Conservation (phyloP, 2,329 filamentous ascomycete species). For the Epichloe typhina region DNA sequence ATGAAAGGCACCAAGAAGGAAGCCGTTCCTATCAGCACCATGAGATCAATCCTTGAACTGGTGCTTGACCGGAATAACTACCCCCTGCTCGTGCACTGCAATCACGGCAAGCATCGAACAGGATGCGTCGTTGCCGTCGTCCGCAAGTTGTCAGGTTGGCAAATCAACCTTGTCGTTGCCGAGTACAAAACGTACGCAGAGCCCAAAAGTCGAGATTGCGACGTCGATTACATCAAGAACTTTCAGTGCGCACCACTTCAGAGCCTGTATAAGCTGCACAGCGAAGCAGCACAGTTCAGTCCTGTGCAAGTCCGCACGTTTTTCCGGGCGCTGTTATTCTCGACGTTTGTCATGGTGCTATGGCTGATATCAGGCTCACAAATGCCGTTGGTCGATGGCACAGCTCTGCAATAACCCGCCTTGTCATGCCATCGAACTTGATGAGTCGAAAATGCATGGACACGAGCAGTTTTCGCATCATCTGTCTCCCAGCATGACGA, state of each 20-base stretch:
- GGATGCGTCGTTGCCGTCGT: constrained; percentile 77
- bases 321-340: constrained; percentile 29
- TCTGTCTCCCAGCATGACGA: no score
- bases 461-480: no score
- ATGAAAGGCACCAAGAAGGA: constrained; percentile 85
- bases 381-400: constrained; percentile 9
- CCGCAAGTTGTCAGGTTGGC: constrained; percentile 59
- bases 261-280: constrained; percentile 1
- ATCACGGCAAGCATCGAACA: constrained; percentile 87
- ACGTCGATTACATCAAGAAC: constrained; percentile 42
- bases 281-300: constrained; percentile 7
- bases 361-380: constrained; percentile 28
- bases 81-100: constrained; percentile 80
- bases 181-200: constrained; percentile 61
- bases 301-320: constrained; percentile 23
- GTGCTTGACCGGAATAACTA: constrained; percentile 62
- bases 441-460: no score
- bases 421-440: background rate
- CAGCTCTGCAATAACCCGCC: background rate
- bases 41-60: constrained; percentile 57
- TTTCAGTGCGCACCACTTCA: constrained; percentile 32
- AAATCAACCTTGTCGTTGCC: constrained; percentile 44
- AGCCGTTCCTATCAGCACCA: constrained; percentile 50
- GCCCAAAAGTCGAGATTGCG: constrained; percentile 46
- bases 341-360: constrained; percentile 27